phyloP scores from a whole-genome alignment of 176 grass and related monocot genomes.

The Oryza australiensis region DNA sequence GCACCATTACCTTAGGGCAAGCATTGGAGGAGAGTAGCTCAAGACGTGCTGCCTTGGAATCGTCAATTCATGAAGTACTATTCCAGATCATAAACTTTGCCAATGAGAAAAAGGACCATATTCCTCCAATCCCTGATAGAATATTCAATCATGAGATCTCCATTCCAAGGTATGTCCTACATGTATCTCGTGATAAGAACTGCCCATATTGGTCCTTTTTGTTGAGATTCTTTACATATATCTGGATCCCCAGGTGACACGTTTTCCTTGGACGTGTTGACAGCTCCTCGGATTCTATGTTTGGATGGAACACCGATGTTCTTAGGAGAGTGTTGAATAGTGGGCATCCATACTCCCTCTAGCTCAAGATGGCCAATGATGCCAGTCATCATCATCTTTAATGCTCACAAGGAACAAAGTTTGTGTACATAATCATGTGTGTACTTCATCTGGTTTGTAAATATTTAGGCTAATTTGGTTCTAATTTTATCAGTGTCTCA shows the following conservation, averaged over 20 bases:
- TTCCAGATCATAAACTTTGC: conserved; percentile 93
- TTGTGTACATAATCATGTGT: conserved; percentile 16
- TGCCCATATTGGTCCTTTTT: conserved; percentile 16
- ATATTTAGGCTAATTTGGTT: background rate
- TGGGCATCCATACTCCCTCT: conserved; percentile 18
- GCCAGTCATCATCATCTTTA: background rate
- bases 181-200: conserved; percentile 13
- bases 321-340: conserved; percentile 66
- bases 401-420: background rate
- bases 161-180: conserved; percentile 71
- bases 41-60: conserved; percentile 59
- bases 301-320: conserved; percentile 66
- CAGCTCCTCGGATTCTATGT: conserved; percentile 74
- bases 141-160: conserved; percentile 91
- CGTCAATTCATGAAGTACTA: conserved; percentile 65
- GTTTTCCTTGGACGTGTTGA: conserved; percentile 70
- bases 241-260: conserved; percentile 82
- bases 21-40: conserved; percentile 70
- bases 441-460: conserved; percentile 14
- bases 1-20: conserved; percentile 47
- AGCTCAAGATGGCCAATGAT: conserved; percentile 8
- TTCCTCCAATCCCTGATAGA: conserved; percentile 74
- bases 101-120: conserved; percentile 95
- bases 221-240: conserved; percentile 43
- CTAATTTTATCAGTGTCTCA: background rate